phyloP scores from a whole-genome alignment of 805 yeast genomes.

The Teunomyces stri region DNA sequence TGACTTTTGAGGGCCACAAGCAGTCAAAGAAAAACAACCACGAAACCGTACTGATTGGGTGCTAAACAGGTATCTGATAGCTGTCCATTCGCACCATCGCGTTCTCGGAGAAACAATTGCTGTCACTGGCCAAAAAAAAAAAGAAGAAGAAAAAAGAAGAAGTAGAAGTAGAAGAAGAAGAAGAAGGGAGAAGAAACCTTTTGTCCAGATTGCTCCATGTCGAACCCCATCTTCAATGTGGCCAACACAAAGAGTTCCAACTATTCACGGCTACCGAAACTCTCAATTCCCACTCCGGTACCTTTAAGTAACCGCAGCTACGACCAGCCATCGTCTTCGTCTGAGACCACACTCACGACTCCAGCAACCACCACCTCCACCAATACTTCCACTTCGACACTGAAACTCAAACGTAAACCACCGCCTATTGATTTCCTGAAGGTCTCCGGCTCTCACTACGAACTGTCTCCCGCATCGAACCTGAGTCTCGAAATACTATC shows the following conservation, averaged over 20 bases:
- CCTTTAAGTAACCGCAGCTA: constrained; percentile 8
- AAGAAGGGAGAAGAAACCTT: neutral
- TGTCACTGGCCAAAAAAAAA: too few species aligned
- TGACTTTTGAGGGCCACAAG: neutral
- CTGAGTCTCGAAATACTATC: neutral
- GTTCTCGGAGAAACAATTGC: too few species aligned
- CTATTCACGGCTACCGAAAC: constrained; percentile 21
- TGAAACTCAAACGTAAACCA: constrained; percentile 32
- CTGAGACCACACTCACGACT: constrained; percentile 5
- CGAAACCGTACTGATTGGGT: neutral
- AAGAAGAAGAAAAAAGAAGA: too few species aligned
- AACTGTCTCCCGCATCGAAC: neutral
- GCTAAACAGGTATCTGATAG: neutral
- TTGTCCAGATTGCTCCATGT: constrained; percentile 8
- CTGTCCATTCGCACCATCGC: neutral
- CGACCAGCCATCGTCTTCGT: constrained; percentile 4
- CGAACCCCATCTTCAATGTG: constrained; percentile 32
- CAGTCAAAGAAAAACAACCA: neutral
- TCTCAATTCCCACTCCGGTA: constrained; percentile 27
- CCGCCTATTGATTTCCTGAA: constrained; percentile 43
- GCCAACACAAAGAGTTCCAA: constrained; percentile 28
- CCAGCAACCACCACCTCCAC: constrained; percentile 3
- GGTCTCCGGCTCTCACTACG: constrained; percentile 14
- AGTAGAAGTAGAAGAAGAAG: too few species aligned
- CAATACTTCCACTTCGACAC: neutral